phyloP scores from a whole-genome alignment of 768 basidiomycete species.

The Suillus brevipes region DNA sequence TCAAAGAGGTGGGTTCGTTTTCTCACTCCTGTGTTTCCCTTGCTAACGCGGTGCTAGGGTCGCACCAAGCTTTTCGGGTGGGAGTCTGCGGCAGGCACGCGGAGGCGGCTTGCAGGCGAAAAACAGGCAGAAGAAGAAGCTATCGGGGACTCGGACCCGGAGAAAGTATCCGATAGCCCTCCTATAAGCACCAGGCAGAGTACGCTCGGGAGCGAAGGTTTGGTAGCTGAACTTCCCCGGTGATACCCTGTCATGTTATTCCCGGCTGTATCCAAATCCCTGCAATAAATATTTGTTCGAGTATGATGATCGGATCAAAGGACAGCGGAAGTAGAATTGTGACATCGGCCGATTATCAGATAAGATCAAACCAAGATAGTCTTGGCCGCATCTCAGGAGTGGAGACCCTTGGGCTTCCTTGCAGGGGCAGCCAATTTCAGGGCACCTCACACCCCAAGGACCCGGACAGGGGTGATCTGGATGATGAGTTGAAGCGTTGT shows the following conservation, averaged over 20 bases:
- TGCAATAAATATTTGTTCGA: background rate
- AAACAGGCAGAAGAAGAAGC: constrained; percentile 6
- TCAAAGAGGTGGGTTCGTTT: constrained; percentile 43
- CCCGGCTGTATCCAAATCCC: background rate
- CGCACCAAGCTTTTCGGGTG: constrained; percentile 60
- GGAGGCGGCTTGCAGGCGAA: constrained; percentile 32
- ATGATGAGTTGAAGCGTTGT: too few species aligned
- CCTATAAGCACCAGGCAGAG: background rate
- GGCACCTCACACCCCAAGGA: too few species aligned
- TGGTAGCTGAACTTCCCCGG: background rate
- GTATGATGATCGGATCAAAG: too few species aligned
- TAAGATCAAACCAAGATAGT: background rate
- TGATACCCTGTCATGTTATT: too few species aligned
- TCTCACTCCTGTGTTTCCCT: background rate
- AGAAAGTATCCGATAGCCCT: background rate
- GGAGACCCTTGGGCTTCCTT: too few species aligned
- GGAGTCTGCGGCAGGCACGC: constrained; percentile 51
- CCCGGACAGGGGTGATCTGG: too few species aligned
- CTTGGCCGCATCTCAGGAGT: background rate
- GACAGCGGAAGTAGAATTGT: too few species aligned
- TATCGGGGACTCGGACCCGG: too few species aligned
- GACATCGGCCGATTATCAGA: constrained; percentile 1
- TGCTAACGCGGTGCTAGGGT: constrained; percentile 41
- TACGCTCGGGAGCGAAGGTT: background rate
- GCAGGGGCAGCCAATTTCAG: too few species aligned